Evolutionary conservation across 305 asterid species (phyloP).

Genomic region (Fraxinus velutina): DNA sequence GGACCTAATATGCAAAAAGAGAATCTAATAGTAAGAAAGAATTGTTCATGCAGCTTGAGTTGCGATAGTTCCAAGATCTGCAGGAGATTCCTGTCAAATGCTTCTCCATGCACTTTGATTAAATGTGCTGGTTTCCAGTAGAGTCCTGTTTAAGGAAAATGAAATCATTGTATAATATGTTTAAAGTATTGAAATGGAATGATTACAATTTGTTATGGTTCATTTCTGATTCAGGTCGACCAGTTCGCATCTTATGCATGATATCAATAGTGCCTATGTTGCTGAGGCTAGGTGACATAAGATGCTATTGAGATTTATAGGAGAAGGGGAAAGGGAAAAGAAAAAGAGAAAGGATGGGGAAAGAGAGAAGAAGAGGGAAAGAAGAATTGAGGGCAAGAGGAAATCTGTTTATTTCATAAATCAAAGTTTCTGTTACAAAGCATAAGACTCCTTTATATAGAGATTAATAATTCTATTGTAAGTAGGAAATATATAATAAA

Average conservation of each 20-base stretch:
- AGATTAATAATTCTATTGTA: too few species aligned
- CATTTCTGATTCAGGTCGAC: background rate
- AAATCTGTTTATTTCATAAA: too few species aligned
- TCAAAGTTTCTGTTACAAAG: too few species aligned
- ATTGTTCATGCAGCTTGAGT: background rate
- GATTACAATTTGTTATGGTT: background rate
- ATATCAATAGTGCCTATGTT: background rate
- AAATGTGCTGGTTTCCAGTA: background rate
- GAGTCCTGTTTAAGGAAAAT: background rate
- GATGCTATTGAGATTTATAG: too few species aligned
- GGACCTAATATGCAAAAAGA: background rate
- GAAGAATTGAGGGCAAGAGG: too few species aligned
- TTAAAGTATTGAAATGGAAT: background rate
- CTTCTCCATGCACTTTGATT: background rate
- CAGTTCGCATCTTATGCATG: background rate
- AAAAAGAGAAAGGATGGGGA: too few species aligned
- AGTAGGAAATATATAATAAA: too few species aligned
- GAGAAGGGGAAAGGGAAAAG: too few species aligned
- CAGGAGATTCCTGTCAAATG: background rate
- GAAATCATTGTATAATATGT: background rate
- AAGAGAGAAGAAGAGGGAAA: too few species aligned
- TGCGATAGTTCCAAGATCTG: background rate
- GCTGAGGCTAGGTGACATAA: background rate
- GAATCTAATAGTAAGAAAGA: background rate
- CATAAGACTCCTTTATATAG: too few species aligned